Evolutionary conservation across 2,329 filamentous ascomycete species (phyloP), one percentile per base, ranked within the genome.

Genomic region (Neofusicoccum umdonicola): DNA sequence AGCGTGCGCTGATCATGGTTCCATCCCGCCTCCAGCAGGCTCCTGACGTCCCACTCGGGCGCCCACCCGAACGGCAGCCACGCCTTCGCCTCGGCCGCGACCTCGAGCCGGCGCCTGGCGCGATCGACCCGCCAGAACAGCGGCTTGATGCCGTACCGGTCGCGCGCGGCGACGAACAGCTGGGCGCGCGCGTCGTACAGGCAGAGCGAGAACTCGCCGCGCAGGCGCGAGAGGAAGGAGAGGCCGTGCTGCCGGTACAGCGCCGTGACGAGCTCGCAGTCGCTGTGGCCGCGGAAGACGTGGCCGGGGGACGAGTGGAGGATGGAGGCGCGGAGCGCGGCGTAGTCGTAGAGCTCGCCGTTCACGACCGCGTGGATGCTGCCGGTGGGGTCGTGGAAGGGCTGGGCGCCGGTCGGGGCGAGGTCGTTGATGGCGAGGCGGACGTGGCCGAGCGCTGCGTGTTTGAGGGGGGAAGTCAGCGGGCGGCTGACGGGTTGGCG

Each of bases 141-240:
- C 2, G 84, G 84, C 70, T 87, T 87, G 69, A 87, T 83, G 3
- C 85, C 85, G 69, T 81, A 86, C 0, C 84, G 79, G 69, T 87
- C 85, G 17, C 84, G 73, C 1, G 77, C 83, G 0, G 80, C 83
- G 42, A 87, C 71, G 45, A 85, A 74, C 12, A 68, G 22, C 42
- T 69, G 65, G 1, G 72, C 69, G 13, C 75, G 72, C 13, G 78
- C 77, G 66, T 87, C 84, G 63, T 81, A 84, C 0, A 87, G 69
- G 12, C 83, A 80, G 15, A 85, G 75, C 1, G 84, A 78, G 67
- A 86, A 87, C 68, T 87, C 85, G 19, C 84, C 84, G 5, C 84
- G 77, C 3, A 87, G 73, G 63, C 83, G 77, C 5, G 76, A 71
- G 4, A 82, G 66, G 58, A 83, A 81, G 0, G 77, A 78, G 4